These are phyloP conservation scores for Myriosclerotinia curreyana DNA, from an alignment of 2,329 filamentous ascomycete genomes.

Conservation along the genomic window DNA sequence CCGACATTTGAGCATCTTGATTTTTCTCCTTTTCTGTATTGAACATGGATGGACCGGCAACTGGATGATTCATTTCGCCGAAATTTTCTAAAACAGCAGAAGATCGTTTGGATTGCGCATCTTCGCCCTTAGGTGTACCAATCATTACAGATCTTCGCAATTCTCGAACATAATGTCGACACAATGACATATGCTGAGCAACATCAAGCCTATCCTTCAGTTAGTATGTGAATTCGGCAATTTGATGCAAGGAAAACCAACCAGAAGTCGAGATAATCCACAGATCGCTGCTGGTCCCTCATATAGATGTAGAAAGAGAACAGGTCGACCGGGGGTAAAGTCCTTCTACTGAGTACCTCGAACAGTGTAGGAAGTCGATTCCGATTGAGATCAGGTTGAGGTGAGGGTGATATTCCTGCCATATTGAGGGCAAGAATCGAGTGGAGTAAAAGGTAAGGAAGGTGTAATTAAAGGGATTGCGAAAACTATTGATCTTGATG, in stretches of 20 bases:
- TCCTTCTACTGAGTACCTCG: conserved; percentile 90
- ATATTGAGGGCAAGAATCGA: conserved; percentile 25
- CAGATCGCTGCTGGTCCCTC: conserved; percentile 95
- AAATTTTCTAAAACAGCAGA: conserved; percentile 73
- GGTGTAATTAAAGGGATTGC: neutral
- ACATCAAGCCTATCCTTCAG: conserved; percentile 79
- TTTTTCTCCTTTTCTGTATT: conserved; percentile 69
- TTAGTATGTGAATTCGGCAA: conserved; percentile 20
- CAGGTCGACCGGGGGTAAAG: conserved; percentile 90
- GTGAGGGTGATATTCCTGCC: conserved; percentile 47
- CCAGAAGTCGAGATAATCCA: conserved; percentile 99
- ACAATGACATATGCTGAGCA: conserved; percentile 96
- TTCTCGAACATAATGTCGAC: conserved; percentile 94
- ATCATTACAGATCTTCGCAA: conserved; percentile 89
- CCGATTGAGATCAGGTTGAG: conserved; percentile 59
- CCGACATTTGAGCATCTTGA: conserved; percentile 86
- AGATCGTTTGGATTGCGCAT: conserved; percentile 72
- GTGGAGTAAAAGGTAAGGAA: neutral
- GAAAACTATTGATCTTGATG: neutral
- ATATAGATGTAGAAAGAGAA: conserved; percentile 99
- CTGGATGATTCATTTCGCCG: conserved; percentile 61
- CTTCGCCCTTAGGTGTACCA: conserved; percentile 87
- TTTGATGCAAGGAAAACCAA: conserved; percentile 41
- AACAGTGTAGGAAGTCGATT: conserved; percentile 92
- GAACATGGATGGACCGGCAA: conserved; percentile 60